Evolutionary conservation across 495 filamentous ascomycete species (phyloP).

Genomic region (Penicillium ucsense): DNA sequence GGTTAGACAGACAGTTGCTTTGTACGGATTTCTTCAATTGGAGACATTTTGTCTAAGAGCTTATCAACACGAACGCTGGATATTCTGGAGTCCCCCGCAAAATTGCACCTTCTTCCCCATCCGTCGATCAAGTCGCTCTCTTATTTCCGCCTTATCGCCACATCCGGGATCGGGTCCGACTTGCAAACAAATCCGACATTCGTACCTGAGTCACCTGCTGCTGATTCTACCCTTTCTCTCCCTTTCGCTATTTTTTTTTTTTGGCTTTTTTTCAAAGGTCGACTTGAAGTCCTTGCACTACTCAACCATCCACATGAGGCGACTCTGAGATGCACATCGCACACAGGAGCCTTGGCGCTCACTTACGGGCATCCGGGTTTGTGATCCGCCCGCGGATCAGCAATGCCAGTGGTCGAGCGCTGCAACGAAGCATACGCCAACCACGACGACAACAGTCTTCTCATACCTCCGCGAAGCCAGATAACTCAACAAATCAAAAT

Average conservation of each 20-base stretch:
- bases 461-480: conserved; percentile 5
- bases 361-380: conserved; percentile 1
- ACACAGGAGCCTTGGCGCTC: conserved; percentile 9
- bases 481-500: conserved; percentile 1
- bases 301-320: not conserved
- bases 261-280: too few relatives aligned
- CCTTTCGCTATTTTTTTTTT: too few relatives aligned
- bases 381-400: conserved; percentile 13
- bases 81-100: not conserved
- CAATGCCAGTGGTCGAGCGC: conserved; percentile 9
- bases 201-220: not conserved
- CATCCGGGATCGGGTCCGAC: not conserved
- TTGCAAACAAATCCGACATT: not conserved
- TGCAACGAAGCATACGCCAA: conserved; percentile 15
- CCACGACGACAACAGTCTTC: conserved; percentile 21
- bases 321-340: conserved; percentile 11
- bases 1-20: too few relatives aligned
- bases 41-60: too few relatives aligned
- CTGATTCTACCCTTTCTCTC: too few relatives aligned
- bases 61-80: too few relatives aligned
- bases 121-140: not conserved
- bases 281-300: too few relatives aligned
- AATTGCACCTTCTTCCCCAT: not conserved
- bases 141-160: conserved; percentile 10
- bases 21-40: too few relatives aligned